phyloP scores from a whole-genome alignment of 805 yeast species.

The Cyberlindnera suaveolens region DNA sequence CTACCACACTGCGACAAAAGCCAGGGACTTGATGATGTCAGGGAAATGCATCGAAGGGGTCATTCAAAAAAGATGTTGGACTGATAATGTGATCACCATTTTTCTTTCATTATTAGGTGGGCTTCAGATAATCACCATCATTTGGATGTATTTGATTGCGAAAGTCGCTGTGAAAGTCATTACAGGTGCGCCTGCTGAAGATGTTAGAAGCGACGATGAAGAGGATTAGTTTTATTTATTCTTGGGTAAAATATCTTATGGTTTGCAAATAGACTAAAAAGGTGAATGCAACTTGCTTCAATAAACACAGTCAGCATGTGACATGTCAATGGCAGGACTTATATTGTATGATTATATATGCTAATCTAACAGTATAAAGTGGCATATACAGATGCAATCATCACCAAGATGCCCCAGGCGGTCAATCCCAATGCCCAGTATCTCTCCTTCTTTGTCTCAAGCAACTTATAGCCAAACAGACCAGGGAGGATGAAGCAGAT shows the following conservation, averaged over 20 bases:
- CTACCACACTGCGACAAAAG: conserved; percentile 48
- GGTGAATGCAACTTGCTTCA: too few relatives aligned
- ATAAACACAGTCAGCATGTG: too few relatives aligned
- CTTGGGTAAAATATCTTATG: too few relatives aligned
- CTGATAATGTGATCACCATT: conserved; percentile 33
- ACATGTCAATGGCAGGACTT: too few relatives aligned
- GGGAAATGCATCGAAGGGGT: conserved; percentile 33
- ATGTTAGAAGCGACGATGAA: conserved; percentile 78
- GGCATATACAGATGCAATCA: conserved; percentile 55
- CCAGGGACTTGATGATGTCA: conserved; percentile 38
- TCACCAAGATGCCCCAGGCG: conserved; percentile 65
- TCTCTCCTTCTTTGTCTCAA: conserved; percentile 31
- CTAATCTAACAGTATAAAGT: conserved; percentile 21
- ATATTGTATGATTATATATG: background rate
- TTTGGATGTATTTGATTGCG: conserved; percentile 73
- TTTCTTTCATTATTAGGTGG: conserved; percentile 55
- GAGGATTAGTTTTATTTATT: conserved; percentile 28
- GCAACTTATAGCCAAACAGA: conserved; percentile 54
- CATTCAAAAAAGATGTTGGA: conserved; percentile 43
- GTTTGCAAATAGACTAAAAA: too few relatives aligned
- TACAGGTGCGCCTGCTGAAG: conserved; percentile 75
- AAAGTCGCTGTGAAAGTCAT: conserved; percentile 67
- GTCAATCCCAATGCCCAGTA: conserved; percentile 48
- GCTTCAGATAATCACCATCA: conserved; percentile 55
- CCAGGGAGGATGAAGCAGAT: conserved; percentile 79